These are phyloP conservation scores for Thalassiosira pacifica DNA, from an alignment of 352 stramenopile species.

Conservation along the genomic window DNA sequence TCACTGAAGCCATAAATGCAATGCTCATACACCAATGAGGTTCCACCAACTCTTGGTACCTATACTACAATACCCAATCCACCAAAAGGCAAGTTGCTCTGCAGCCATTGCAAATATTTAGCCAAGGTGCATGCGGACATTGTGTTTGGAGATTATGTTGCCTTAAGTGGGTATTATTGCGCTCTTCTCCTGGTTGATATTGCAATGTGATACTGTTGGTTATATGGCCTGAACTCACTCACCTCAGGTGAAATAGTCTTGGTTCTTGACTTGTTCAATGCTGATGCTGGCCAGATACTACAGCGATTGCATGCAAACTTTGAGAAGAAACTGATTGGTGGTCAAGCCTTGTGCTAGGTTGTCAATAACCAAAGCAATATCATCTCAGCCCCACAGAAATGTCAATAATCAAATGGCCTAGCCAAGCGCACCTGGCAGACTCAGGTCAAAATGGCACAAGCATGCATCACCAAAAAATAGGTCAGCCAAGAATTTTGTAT, in stretches of 20 bases:
- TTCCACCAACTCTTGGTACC: background rate
- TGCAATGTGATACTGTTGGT: background rate
- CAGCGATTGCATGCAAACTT: background rate
- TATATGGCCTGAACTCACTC: background rate
- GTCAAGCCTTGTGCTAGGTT: too few relatives aligned
- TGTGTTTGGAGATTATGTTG: slow-evolving; percentile 4
- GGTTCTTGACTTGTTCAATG: background rate
- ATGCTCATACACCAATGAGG: background rate
- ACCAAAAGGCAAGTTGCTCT: background rate
- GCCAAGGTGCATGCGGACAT: background rate
- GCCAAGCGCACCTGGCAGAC: background rate
- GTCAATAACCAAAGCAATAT: too few relatives aligned
- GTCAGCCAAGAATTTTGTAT: slow-evolving; percentile 11
- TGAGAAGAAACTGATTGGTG: slow-evolving; percentile 9
- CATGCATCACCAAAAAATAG: background rate
- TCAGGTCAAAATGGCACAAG: background rate
- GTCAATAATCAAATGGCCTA: slow-evolving; percentile 3
- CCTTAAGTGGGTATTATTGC: background rate
- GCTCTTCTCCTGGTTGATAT: slow-evolving; percentile 1
- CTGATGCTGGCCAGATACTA: background rate
- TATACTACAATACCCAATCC: background rate
- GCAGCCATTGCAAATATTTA: background rate
- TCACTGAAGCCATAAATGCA: background rate
- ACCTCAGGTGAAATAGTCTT: background rate
- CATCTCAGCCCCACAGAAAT: background rate